These are phyloP conservation scores for Fusarium continuum DNA, from an alignment of 2,329 filamentous ascomycete genomes.

Conservation along the genomic window DNA sequence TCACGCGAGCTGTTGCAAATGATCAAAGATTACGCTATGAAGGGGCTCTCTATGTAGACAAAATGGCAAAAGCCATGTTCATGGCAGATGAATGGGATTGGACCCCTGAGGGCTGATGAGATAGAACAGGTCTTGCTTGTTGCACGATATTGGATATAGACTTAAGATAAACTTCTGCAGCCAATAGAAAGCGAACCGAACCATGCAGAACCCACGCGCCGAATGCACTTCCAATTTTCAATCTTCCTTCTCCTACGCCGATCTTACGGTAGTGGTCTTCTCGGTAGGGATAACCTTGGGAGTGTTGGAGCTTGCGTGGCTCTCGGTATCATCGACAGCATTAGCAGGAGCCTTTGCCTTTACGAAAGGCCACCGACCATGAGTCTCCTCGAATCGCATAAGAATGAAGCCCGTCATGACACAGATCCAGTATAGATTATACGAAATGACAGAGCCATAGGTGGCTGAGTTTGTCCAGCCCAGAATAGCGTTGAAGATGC, in stretches of 20 bases:
- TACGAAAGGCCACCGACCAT: conserved; percentile 59
- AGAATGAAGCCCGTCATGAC: conserved; percentile 74
- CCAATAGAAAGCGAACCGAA: conserved; percentile 17
- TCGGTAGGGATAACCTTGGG: conserved; percentile 41
- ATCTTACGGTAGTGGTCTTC: conserved; percentile 40
- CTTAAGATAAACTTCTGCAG: conserved; percentile 30
- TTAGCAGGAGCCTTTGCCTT: conserved; percentile 46
- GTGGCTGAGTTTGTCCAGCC: conserved; percentile 92
- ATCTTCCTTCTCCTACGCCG: neutral
- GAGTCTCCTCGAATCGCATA: conserved; percentile 73
- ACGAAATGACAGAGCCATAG: conserved; percentile 85
- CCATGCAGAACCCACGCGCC: conserved; percentile 2
- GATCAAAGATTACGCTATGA: conserved; percentile 62
- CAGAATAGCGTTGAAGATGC: conserved; percentile 85
- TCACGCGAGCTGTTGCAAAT: conserved; percentile 60
- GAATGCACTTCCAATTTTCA: neutral
- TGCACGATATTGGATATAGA: conserved; percentile 27
- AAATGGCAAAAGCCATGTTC: conserved; percentile 63
- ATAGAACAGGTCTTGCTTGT: conserved; percentile 22
- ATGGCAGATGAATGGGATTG: conserved; percentile 68
- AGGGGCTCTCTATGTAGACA: conserved; percentile 59
- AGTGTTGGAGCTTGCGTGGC: conserved; percentile 35
- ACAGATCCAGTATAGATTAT: conserved; percentile 86
- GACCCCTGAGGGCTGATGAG: conserved; percentile 58
- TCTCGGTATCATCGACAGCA: conserved; percentile 40